A percentile compares a stretch with the other conserved stretches of the same genome.
These are phyloP conservation scores for Suillus paluster DNA, from an alignment of 768 basidiomycete genomes.

Conservation along the genomic window DNA sequence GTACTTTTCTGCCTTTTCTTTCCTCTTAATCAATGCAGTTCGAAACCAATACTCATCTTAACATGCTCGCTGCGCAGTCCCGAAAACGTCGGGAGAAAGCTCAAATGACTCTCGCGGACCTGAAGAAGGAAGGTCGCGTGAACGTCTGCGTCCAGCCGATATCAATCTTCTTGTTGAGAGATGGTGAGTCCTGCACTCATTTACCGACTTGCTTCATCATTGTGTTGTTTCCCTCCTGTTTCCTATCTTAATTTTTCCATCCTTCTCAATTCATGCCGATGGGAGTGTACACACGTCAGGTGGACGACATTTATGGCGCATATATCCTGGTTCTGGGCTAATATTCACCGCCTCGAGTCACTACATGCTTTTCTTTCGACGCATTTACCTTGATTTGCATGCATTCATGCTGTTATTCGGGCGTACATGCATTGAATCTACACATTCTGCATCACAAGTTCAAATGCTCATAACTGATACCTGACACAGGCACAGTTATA, in stretches of 20 bases:
- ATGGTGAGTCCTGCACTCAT: slow-evolving; percentile 46
- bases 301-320: neutral
- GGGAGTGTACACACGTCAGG: neutral
- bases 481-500: slow-evolving; percentile 58
- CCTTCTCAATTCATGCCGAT: neutral
- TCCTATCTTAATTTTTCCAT: too few relatives aligned
- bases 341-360: neutral
- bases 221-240: neutral
- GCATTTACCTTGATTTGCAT: neutral
- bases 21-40: neutral
- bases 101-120: slow-evolving; percentile 25
- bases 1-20: neutral
- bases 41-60: neutral
- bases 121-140: slow-evolving; percentile 61
- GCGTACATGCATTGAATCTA: neutral
- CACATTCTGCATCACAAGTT: neutral
- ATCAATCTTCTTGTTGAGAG: slow-evolving; percentile 69
- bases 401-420: neutral
- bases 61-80: slow-evolving; percentile 1
- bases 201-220: neutral
- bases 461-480: neutral
- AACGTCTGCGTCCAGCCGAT: slow-evolving; percentile 64
- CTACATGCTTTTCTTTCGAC: neutral
- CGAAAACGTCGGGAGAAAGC: slow-evolving; percentile 17
- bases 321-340: neutral